Percentiles rank a stretch among this genome's conserved stretches.
phyloP scores from a whole-genome alignment of 2,329 filamentous ascomycete species.

The Colletotrichum orbiculare region DNA sequence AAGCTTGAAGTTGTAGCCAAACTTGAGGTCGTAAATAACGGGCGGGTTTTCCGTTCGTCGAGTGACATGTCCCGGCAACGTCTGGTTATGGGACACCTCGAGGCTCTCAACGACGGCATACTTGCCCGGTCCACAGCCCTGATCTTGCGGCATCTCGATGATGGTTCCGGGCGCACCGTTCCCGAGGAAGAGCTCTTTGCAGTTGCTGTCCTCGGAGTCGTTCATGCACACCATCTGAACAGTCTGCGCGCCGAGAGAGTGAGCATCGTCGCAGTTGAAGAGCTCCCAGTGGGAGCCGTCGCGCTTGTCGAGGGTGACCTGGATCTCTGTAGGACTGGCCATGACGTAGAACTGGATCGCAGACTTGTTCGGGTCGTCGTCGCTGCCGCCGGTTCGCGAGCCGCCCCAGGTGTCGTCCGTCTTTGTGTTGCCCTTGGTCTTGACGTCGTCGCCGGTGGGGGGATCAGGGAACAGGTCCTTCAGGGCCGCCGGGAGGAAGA shows the following conservation, averaged over 20 bases:
- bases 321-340: slow-evolving; percentile 45
- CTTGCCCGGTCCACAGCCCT: neutral
- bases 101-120: slow-evolving; percentile 22
- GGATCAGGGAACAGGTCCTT: slow-evolving; percentile 49
- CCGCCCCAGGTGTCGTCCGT: slow-evolving; percentile 43
- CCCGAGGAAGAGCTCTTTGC: neutral
- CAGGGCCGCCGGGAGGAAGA: slow-evolving; percentile 50
- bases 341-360: slow-evolving; percentile 49
- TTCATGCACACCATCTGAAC: slow-evolving; percentile 25
- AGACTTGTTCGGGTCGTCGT: slow-evolving; percentile 43
- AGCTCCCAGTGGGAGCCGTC: slow-evolving; percentile 59
- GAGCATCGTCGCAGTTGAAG: slow-evolving; percentile 47
- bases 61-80: neutral
- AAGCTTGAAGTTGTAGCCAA: slow-evolving; percentile 50
- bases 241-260: neutral
- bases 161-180: too few species aligned
- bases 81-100: too few species aligned
- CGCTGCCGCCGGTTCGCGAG: slow-evolving; percentile 38
- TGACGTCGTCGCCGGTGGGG: slow-evolving; percentile 33
- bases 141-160: too few species aligned
- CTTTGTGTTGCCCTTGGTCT: slow-evolving; percentile 40
- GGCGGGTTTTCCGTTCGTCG: neutral
- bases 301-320: slow-evolving; percentile 50
- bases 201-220: slow-evolving; percentile 2
- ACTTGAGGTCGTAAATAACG: slow-evolving; percentile 20